These are phyloP conservation scores for Mycena crocata DNA, from an alignment of 768 basidiomycete genomes.

Conservation along the genomic window DNA sequence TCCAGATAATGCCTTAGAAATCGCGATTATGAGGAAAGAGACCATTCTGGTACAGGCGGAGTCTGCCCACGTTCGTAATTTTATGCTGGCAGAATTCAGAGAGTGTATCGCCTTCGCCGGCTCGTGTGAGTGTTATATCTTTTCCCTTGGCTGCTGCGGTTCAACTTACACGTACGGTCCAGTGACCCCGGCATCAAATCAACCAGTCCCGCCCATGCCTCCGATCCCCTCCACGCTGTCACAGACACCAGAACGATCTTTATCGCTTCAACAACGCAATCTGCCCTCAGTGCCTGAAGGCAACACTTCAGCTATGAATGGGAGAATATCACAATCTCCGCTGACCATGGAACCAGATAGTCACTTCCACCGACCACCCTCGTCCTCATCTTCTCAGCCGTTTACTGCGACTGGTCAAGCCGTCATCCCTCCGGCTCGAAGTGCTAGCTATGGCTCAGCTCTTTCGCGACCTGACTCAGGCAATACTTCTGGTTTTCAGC, in stretches of 20 bases:
- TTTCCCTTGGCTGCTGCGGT: not conserved
- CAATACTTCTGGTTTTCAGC: slow-evolving; percentile 37
- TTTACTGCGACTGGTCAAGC: slow-evolving; percentile 50
- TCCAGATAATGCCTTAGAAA: slow-evolving; percentile 76
- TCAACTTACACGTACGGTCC: slow-evolving; percentile 12
- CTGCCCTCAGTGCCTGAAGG: slow-evolving; percentile 20
- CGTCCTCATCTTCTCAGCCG: slow-evolving; percentile 45
- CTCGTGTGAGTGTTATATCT: slow-evolving; percentile 63
- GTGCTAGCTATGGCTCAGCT: slow-evolving; percentile 46
- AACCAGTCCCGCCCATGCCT: slow-evolving; percentile 77
- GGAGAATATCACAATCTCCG: slow-evolving; percentile 16
- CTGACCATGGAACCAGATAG: slow-evolving; percentile 22
- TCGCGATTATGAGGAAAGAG: slow-evolving; percentile 92
- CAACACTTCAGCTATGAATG: slow-evolving; percentile 13
- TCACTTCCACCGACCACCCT: slow-evolving; percentile 31
- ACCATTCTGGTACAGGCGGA: slow-evolving; percentile 74
- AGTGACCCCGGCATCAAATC: slow-evolving; percentile 72
- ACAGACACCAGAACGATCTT: slow-evolving; percentile 7
- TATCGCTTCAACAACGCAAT: slow-evolving; percentile 10
- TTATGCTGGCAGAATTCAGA: slow-evolving; percentile 74
- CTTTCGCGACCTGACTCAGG: slow-evolving; percentile 37
- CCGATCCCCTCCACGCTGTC: slow-evolving; percentile 35
- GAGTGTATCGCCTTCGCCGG: slow-evolving; percentile 89
- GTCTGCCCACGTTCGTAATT: slow-evolving; percentile 68
- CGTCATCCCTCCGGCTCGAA: slow-evolving; percentile 53